Evolutionary conservation across 345 rosid genomes (phyloP).

Genomic region (Arabis hirsuta): DNA sequence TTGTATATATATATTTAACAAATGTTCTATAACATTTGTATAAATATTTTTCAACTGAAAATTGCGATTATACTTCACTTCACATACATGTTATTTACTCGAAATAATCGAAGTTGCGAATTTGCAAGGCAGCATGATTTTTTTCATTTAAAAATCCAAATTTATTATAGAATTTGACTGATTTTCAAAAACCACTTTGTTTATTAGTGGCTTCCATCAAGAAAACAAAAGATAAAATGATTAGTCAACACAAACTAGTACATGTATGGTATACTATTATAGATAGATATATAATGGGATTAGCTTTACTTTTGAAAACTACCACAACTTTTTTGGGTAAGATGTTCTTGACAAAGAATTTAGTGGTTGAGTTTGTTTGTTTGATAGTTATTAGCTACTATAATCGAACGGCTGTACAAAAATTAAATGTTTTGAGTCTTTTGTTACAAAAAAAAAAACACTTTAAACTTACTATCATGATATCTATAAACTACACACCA

Average conservation of each 20-base stretch:
- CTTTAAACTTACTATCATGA: background rate
- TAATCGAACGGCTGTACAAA: background rate
- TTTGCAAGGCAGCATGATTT: background rate
- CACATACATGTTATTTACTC: too few relatives aligned
- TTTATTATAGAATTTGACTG: background rate
- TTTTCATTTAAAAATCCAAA: too few relatives aligned
- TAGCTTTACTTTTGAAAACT: constrained; percentile 24
- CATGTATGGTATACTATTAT: background rate
- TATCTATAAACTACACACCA: background rate
- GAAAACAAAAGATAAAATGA: background rate
- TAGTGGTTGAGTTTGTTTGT: constrained; percentile 25
- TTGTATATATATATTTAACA: too few relatives aligned
- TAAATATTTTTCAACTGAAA: background rate
- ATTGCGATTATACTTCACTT: background rate
- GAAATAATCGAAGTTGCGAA: background rate
- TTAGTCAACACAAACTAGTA: constrained; percentile 7
- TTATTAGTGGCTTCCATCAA: background rate
- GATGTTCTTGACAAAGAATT: constrained; percentile 35
- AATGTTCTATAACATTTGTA: background rate
- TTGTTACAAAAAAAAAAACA: background rate
- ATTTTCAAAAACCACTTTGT: background rate
- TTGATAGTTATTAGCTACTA: constrained; percentile 18
- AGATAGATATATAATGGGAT: background rate
- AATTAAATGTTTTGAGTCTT: background rate
- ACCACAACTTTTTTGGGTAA: constrained; percentile 23